Base-by-base conservation (phyloP, 164 flowering plant genomes). In the Sedum album region DNA sequence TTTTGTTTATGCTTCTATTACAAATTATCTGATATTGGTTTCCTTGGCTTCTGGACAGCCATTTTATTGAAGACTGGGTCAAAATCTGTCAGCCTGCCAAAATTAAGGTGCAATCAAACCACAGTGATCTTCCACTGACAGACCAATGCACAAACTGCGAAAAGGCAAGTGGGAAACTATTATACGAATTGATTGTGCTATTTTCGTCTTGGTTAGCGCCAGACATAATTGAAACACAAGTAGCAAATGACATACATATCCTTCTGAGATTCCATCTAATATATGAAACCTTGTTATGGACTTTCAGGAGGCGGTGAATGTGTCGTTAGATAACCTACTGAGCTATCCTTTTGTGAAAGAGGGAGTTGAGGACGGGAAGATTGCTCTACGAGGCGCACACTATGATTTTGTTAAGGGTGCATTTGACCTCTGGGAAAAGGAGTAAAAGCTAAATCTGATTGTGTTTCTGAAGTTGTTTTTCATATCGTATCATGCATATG, bases 31-130 rank as follows among this genome's bases (percentile, higher is more conserved):
- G 18, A 44, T 18, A 3, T 35, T 7, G 3, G 5, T 35, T 49
- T 21, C 23, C 57, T n/a, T 14, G 11, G 15, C 31, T 55, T 1
- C 2, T 30, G 23, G 17, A 48, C 85, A 91, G 95, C 73, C 85
- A 86, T 36, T 91, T 91, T 83, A 91, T 91, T 26, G 97, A 91
- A 71, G 71, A 86, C 18, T 91, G 97, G 97, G 97, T 91, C 20
- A 82, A 86, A 68, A 87, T 91, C 23, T 74, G 95, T 67, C 13
- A 74, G 68, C 80, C 95, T 0, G 97, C 97, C 6, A 91, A 72
- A 76, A 20, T 66, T 53, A 91, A 83, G 80, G 86, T 88, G 69
- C 78, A 79, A 68, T 49, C 84, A 2, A 82, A 76, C 18, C 31
- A 17, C 67, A 67, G 64, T 18, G 46, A 28, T 14, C 63, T 73